Percentiles rank a stretch among this genome's conserved stretches.
Conservation (phyloP, 208 protist species). For the Acanthamoeba polyphaga region DNA sequence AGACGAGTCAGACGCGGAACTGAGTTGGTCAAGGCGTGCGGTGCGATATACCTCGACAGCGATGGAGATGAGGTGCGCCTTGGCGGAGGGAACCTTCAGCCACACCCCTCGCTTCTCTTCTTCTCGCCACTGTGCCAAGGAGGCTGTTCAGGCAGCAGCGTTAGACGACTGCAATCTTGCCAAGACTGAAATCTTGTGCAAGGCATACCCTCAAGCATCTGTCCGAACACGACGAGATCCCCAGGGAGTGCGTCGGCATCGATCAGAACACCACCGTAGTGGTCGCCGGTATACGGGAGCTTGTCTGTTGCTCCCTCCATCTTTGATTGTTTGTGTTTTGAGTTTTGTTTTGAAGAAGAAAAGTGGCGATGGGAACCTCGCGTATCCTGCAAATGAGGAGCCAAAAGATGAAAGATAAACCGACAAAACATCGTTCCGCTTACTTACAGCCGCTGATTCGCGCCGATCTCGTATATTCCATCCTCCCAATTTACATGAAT, state of each 20-base stretch:
- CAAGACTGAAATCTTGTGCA: not conserved
- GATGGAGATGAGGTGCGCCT: constrained; percentile 69
- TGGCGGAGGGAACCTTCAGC: constrained; percentile 66
- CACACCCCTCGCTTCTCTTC: constrained; percentile 67
- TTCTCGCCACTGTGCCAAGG: constrained; percentile 15
- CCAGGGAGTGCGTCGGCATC: constrained; percentile 9
- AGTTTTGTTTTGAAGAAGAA: too few relatives aligned
- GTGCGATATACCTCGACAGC: constrained; percentile 34
- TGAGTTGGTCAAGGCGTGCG: not conserved
- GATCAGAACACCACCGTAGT: constrained; percentile 53
- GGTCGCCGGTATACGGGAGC: constrained; percentile 11
- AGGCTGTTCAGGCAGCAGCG: not conserved
- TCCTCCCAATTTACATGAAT: not conserved
- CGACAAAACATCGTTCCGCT: too few relatives aligned
- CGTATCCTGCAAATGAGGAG: too few relatives aligned
- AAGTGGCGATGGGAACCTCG: too few relatives aligned
- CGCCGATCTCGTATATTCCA: not conserved
- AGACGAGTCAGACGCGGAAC: not conserved
- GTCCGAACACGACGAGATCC: constrained; percentile 66
- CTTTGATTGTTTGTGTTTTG: not conserved
- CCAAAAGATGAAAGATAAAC: too few relatives aligned
- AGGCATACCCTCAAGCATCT: constrained; percentile 13
- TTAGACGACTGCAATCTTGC: not conserved
- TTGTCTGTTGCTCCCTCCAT: not conserved
- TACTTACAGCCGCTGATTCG: too few relatives aligned